Conservation (phyloP, 208 protist species). For the Leishmania guyanensis region DNA sequence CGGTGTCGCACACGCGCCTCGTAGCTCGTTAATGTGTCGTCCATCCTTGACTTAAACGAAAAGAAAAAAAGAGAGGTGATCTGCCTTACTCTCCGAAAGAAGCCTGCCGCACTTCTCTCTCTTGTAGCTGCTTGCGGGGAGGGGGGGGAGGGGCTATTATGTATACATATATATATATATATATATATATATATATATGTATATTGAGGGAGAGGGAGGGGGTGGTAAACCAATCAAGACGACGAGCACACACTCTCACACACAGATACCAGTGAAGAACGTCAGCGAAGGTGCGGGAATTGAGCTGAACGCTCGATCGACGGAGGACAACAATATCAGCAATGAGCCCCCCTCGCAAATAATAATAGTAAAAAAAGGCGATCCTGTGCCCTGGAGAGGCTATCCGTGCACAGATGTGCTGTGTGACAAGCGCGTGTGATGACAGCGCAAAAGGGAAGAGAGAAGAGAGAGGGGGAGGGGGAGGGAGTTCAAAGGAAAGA, state of each 20-base stretch:
- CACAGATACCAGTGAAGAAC: neutral
- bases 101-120: neutral
- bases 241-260: neutral
- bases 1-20: slow-evolving; percentile 25
- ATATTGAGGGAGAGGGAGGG: neutral
- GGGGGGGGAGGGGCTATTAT: too few species aligned
- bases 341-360: too few species aligned
- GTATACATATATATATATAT: too few species aligned
- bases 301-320: neutral
- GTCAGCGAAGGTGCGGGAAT: neutral
- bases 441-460: too few species aligned
- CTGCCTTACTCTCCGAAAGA: neutral
- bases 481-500: neutral
- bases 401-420: neutral
- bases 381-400: neutral
- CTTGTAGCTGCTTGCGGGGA: neutral
- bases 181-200: neutral
- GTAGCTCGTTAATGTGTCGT: slow-evolving; percentile 18
- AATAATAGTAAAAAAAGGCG: neutral
- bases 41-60: neutral
- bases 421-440: neutral
- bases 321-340: neutral
- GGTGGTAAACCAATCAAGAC: neutral
- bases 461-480: neutral
- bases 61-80: neutral